These are phyloP conservation scores for Solanum hybrid DNA, from an alignment of 305 asterid genomes.

Conservation along the genomic window DNA sequence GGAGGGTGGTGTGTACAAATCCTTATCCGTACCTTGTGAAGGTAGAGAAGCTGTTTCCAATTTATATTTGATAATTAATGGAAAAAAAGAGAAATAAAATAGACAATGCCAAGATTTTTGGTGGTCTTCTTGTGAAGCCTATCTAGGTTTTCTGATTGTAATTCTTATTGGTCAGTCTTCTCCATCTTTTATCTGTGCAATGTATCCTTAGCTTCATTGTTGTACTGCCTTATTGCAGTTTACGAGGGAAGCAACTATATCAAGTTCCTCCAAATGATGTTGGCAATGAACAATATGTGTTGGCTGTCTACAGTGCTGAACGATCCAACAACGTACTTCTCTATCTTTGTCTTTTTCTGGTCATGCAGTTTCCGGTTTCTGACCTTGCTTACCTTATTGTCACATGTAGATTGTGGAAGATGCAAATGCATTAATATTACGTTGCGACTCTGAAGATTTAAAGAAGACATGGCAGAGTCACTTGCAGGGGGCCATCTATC, in stretches of 20 bases:
- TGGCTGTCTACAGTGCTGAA: constrained; percentile 69
- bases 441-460: constrained; percentile 61
- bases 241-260: constrained; percentile 77
- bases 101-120: background rate
- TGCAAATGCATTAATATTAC: constrained; percentile 65
- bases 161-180: background rate
- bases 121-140: background rate
- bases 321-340: constrained; percentile 53
- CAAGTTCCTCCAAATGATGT: constrained; percentile 67
- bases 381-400: constrained; percentile 2
- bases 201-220: constrained; percentile 11
- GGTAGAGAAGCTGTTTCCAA: background rate
- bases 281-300: constrained; percentile 56
- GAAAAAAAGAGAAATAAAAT: background rate
- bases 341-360: constrained; percentile 4
- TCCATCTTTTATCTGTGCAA: background rate
- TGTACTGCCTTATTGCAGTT: constrained; percentile 33
- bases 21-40: background rate
- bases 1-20: background rate
- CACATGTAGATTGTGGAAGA: constrained; percentile 66
- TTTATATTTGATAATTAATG: background rate
- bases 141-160: background rate
- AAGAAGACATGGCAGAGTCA: constrained; percentile 70
- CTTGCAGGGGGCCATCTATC: constrained; percentile 83
- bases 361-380: constrained; percentile 12